These are phyloP conservation scores for Coelastrella sp. DNA, from an alignment of 139 green algal species.

Conservation along the genomic window DNA sequence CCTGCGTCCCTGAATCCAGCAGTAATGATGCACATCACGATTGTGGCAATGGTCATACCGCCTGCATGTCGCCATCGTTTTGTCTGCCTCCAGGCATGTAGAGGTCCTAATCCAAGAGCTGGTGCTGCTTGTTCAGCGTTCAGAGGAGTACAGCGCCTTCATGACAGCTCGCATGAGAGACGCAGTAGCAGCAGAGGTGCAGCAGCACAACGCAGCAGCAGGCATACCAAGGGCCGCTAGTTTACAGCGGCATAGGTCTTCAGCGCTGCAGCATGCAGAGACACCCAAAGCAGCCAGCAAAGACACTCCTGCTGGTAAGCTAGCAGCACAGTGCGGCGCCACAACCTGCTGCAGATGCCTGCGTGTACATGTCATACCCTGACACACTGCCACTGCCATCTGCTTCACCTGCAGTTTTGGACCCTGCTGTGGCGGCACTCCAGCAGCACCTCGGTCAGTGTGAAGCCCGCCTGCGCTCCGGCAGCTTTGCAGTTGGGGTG, in stretches of 20 bases:
- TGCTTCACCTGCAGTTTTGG: neutral
- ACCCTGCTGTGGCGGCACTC: conserved; percentile 13
- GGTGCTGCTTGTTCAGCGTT: conserved; percentile 80
- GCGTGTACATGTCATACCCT: neutral
- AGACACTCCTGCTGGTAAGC: neutral
- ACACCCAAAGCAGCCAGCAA: neutral
- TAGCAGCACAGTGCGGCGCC: too few species aligned
- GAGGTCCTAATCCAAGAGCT: conserved; percentile 72
- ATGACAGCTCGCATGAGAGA: conserved; percentile 78
- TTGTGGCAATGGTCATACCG: too few species aligned
- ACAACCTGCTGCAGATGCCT: too few species aligned
- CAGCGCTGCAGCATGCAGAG: neutral
- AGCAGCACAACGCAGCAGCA: conserved; percentile 33
- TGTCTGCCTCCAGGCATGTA: conserved; percentile 23
- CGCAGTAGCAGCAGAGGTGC: conserved; percentile 9
- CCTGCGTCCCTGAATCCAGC: neutral
- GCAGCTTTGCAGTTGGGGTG: conserved; percentile 72
- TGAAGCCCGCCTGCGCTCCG: conserved; percentile 27
- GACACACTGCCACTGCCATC: neutral
- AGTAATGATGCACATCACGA: too few species aligned
- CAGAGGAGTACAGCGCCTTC: conserved; percentile 94
- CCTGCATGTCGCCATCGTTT: too few species aligned
- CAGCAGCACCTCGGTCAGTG: conserved; percentile 33
- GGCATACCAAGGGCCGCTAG: neutral
- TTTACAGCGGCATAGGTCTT: conserved; percentile 3